phyloP scores from a whole-genome alignment of 306 rosid species.

The Rubus parviflorus region DNA sequence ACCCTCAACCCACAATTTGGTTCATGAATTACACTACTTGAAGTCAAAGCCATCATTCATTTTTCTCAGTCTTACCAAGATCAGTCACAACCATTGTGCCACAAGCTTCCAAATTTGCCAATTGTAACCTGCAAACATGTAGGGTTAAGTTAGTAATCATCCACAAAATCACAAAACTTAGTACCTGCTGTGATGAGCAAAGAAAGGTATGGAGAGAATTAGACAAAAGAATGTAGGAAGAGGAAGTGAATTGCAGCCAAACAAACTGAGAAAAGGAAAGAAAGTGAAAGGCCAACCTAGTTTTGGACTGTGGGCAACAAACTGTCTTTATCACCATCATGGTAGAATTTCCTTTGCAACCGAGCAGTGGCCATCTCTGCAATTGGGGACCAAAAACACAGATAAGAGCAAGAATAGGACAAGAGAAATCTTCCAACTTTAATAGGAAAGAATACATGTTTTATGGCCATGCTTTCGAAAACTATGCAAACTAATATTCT shows the following conservation, averaged over 20 bases:
- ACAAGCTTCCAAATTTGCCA: constrained; percentile 17
- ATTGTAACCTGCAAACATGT: constrained; percentile 23
- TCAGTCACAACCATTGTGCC: constrained; percentile 17
- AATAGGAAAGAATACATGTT: constrained; percentile 39
- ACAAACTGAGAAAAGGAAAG: constrained; percentile 39
- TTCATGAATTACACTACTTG: background rate
- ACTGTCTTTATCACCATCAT: constrained; percentile 51
- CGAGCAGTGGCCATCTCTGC: constrained; percentile 66
- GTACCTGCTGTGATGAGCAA: constrained; percentile 39
- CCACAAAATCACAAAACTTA: constrained; percentile 25
- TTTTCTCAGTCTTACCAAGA: constrained; percentile 22
- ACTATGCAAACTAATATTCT: constrained; percentile 30
- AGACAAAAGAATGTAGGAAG: constrained; percentile 27
- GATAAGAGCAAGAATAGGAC: constrained; percentile 42
- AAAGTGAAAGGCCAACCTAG: constrained; percentile 51
- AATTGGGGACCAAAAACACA: constrained; percentile 62
- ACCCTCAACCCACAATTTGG: background rate
- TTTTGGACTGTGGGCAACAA: constrained; percentile 40
- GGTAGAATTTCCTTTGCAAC: constrained; percentile 42
- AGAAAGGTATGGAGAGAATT: constrained; percentile 27
- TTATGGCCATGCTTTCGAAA: constrained; percentile 27
- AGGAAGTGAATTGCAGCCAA: constrained; percentile 23
- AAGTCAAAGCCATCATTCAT: background rate
- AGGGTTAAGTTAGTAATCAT: constrained; percentile 28
- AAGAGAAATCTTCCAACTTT: constrained; percentile 35